Conservation (phyloP, 192 early-diverging fungal species). For the Coemansia sp. region DNA sequence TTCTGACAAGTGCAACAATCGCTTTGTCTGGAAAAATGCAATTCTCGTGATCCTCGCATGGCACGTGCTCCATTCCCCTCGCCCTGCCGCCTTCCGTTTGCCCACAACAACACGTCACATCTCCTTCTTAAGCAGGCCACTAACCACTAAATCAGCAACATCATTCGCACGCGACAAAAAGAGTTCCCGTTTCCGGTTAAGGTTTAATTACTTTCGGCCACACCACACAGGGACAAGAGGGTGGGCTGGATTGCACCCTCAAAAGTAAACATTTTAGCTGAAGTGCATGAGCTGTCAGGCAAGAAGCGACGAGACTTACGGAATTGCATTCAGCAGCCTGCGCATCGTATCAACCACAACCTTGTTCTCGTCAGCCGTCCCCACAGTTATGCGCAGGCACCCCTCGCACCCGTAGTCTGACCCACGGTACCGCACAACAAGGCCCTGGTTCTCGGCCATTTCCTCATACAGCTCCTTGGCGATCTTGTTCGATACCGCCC, state of each 20-base stretch:
- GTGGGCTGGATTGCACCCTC: background rate
- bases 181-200: no score
- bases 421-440: conserved; percentile 96
- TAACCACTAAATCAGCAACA: background rate
- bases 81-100: background rate
- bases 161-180: no score
- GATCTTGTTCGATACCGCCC: conserved; percentile 67
- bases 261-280: background rate
- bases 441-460: conserved; percentile 81
- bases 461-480: conserved; percentile 78
- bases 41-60: conserved; percentile 23
- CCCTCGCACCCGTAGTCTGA: conserved; percentile 90
- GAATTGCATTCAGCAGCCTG: conserved; percentile 26
- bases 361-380: conserved; percentile 82
- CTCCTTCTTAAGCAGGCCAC: background rate
- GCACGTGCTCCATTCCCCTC: conserved; percentile 21
- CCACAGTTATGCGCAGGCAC: conserved; percentile 93
- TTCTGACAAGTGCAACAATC: background rate
- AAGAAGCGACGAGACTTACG: background rate
- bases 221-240: background rate
- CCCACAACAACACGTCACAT: background rate
- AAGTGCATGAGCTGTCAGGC: background rate
- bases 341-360: conserved; percentile 61
- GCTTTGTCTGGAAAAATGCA: background rate
- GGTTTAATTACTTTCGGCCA: background rate